Base-by-base conservation (phyloP, 2,329 filamentous ascomycete species). In the Fusarium newnesense region DNA sequence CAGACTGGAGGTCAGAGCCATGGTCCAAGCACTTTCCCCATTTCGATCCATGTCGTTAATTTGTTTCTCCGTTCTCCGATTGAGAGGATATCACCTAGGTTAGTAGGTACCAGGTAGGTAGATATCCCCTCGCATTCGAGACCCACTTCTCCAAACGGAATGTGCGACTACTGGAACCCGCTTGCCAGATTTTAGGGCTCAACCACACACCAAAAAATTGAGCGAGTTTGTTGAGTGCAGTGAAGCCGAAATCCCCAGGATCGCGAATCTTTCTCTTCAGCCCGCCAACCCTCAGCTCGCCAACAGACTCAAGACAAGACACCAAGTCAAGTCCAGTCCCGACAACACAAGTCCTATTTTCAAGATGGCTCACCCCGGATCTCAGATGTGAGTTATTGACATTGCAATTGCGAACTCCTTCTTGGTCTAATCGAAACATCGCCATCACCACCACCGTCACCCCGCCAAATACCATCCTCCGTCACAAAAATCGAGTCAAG, bases 301-400 rank as follows among this genome's bases (percentile, higher is more conserved):
- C 77, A 81, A 69, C 75, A 76, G 74, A 69, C 65, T 67, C 72
- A 70, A 73, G 61, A 63, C 67, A 76, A 67, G 69, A 68, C 73
- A 67, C 64, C 60, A 65, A 65, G 63, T 66, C 64, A 73, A 72
- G 74, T 73, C 67, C 79, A 79, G 70, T 77, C 75, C 72, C 77
- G 75, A 74, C 76, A 80, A 73, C 64, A 73, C 32, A 74, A 71
- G 54, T 62, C 70, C 61, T 70, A 62, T 81, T 82, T 83, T 43
- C 86, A 90, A 84, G 77, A 90, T 90, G 88, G 87, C 88, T 85
- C 84, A 86, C 82, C 86, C 88, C 78, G 88, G 88, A 82, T 83
- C 87, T 82, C 88, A 90, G 83, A 90, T 90, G 88, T 90, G 84
- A 88, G 88, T 86, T 68, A 52, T 63, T 64, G 69, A 40, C 56